A percentile compares a stretch with the other conserved stretches of the same genome.
These are phyloP conservation scores for Exophiala xenobiotica DNA, from an alignment of 2,329 filamentous ascomycete species.

Conservation along the genomic window DNA sequence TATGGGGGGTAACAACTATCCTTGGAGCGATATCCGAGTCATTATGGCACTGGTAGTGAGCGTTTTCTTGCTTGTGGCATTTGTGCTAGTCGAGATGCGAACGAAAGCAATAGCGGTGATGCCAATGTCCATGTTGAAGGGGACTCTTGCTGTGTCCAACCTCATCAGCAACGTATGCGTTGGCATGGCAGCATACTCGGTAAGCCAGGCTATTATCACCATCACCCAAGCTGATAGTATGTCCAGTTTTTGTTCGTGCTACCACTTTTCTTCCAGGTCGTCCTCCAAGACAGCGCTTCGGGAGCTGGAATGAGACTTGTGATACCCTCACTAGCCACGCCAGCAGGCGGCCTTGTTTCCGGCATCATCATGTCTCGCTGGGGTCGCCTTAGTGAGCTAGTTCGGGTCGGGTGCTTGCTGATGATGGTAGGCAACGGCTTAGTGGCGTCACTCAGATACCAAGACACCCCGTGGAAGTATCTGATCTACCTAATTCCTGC, in stretches of 20 bases:
- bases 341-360: constrained; percentile 45
- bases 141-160: constrained; percentile 54
- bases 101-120: constrained; percentile 47
- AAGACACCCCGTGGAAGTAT: constrained; percentile 47
- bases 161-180: constrained; percentile 61
- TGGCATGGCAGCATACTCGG: constrained; percentile 62
- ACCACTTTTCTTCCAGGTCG: constrained; percentile 46
- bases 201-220: constrained; percentile 39
- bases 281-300: constrained; percentile 44
- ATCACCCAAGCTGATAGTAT: not conserved
- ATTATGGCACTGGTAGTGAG: constrained; percentile 41
- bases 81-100: constrained; percentile 42
- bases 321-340: constrained; percentile 47
- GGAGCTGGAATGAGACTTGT: constrained; percentile 46
- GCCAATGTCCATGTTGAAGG: constrained; percentile 53
- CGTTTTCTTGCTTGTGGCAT: constrained; percentile 38
- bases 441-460: constrained; percentile 42
- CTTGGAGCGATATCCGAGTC: constrained; percentile 46
- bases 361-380: constrained; percentile 51
- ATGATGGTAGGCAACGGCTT: constrained; percentile 47
- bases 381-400: constrained; percentile 44
- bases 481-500: constrained; percentile 47
- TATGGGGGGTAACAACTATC: constrained; percentile 47
- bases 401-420: constrained; percentile 42
- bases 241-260: constrained; percentile 48